Evolutionary conservation across 1,284 basidiomycete genomes (phyloP), one percentile per base, ranked within the genome.

Genomic region (Rhodofomes roseus): DNA sequence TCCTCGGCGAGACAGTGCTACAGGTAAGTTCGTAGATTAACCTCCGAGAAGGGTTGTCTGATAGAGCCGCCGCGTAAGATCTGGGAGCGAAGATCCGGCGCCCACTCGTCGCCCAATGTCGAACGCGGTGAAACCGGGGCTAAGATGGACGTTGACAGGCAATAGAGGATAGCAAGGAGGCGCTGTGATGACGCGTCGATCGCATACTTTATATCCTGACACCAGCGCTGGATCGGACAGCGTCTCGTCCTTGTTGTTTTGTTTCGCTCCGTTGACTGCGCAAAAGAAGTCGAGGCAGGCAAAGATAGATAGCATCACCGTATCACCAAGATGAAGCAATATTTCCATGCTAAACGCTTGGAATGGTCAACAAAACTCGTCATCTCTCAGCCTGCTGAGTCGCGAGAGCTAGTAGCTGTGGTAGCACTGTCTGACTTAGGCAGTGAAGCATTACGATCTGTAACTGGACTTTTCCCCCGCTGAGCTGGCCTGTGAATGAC

Each of bases 1-100:
- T 98, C 73, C 80, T 99, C 39, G 96, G 96, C 29, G 97, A 99
- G 75, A 95, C 92, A 27, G 92, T 97, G 53, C 78, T 99, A 52
- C 97, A 98, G 83, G 95, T 94, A 56, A 70, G 66, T 61, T 46
- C 18, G 31, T 46, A 20, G 48, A 40, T 57, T 56, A 60, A 66
- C 60, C 31, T 52, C 22, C 9, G 12, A 29, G 50, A 9, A 22
- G 36, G 29, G 31, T n/a, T 6, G 25, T 48, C 46, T 52, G 31
- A 52, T 43, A 40, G 27, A 40, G n/a, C 14, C 36, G 40, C 23
- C 46, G 41, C 39, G 23, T 40, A 18, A 90, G 89, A 87, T 90
- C 62, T 90, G 88, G 88, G 88, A 90, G 73, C 81, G 85, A 54
- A 67, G 75, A 54, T 58, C 54, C 64, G 67, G 66, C 54, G 36